These are phyloP conservation scores for Alternaria rosae DNA, from an alignment of 2,329 filamentous ascomycete genomes.

Conservation along the genomic window DNA sequence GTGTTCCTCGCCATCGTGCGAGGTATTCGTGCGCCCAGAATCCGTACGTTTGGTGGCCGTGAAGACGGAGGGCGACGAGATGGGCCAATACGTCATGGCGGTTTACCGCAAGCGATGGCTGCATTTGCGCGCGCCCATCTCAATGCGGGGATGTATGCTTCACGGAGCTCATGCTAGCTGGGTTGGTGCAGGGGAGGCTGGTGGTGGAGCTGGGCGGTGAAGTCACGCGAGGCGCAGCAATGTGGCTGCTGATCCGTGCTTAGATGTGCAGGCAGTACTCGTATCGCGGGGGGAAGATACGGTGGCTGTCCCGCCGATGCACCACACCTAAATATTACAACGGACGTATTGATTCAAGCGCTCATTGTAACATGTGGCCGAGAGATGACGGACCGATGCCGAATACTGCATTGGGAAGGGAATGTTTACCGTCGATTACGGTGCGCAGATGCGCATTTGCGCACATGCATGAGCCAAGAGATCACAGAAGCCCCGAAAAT, in stretches of 20 bases:
- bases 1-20: slow-evolving; percentile 64
- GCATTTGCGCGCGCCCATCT: slow-evolving; percentile 48
- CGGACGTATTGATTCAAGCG: neutral
- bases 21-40: slow-evolving; percentile 62
- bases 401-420: slow-evolving; percentile 10
- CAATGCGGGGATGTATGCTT: slow-evolving; percentile 35
- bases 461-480: slow-evolving; percentile 3
- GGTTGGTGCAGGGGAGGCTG: slow-evolving; percentile 32
- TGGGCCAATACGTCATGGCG: slow-evolving; percentile 85
- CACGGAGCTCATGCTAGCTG: slow-evolving; percentile 32
- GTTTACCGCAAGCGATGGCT: slow-evolving; percentile 47
- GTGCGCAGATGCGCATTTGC: slow-evolving; percentile 17
- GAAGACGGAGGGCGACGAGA: slow-evolving; percentile 84
- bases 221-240: slow-evolving; percentile 22
- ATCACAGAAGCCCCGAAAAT: neutral
- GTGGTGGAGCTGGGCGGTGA: slow-evolving; percentile 31
- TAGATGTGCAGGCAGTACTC: neutral
- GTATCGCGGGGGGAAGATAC: neutral
- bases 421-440: slow-evolving; percentile 5
- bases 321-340: neutral
- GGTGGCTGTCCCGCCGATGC: neutral
- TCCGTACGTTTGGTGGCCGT: slow-evolving; percentile 74
- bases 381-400: neutral
- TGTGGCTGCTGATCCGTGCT: slow-evolving; percentile 21
- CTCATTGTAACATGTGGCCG: neutral